phyloP scores from a whole-genome alignment of 2,329 filamentous ascomycete genomes.

The Gliomastix tumulicola region DNA sequence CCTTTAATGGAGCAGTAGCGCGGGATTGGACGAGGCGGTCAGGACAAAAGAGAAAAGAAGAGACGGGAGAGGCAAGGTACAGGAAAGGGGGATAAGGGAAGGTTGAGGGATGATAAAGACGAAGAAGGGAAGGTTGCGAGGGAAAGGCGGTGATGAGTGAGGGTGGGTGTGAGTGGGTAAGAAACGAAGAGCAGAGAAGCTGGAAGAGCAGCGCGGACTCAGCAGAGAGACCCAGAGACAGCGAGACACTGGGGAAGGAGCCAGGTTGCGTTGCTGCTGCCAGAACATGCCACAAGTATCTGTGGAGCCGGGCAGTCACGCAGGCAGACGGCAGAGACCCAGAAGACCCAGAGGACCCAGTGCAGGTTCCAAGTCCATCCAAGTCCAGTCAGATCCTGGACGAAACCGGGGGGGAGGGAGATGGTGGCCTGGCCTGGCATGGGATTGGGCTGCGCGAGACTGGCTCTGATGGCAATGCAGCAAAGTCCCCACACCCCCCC shows the following conservation, averaged over 20 bases:
- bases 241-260: slow-evolving; percentile 1
- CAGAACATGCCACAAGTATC: not conserved
- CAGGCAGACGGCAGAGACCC: slow-evolving; percentile 2
- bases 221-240: slow-evolving; percentile 6
- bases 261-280: not conserved
- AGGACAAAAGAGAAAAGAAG: slow-evolving; percentile 16
- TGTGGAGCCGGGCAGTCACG: not conserved
- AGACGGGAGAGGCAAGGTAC: slow-evolving; percentile 11
- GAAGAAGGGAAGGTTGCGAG: slow-evolving; percentile 13
- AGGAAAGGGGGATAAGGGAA: slow-evolving; percentile 20
- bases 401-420: too few species aligned
- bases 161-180: too few species aligned
- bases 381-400: too few species aligned
- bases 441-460: too few species aligned
- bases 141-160: slow-evolving; percentile 26
- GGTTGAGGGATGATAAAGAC: slow-evolving; percentile 22
- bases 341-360: too few species aligned
- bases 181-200: too few species aligned
- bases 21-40: slow-evolving; percentile 6
- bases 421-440: too few species aligned
- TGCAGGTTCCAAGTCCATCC: too few species aligned
- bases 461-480: too few species aligned
- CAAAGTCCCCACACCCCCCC: too few species aligned
- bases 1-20: too few species aligned
- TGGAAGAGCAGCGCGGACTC: too few species aligned